These are phyloP conservation scores for Neonectria ditissima DNA, from an alignment of 2,329 filamentous ascomycete genomes.

Conservation along the genomic window DNA sequence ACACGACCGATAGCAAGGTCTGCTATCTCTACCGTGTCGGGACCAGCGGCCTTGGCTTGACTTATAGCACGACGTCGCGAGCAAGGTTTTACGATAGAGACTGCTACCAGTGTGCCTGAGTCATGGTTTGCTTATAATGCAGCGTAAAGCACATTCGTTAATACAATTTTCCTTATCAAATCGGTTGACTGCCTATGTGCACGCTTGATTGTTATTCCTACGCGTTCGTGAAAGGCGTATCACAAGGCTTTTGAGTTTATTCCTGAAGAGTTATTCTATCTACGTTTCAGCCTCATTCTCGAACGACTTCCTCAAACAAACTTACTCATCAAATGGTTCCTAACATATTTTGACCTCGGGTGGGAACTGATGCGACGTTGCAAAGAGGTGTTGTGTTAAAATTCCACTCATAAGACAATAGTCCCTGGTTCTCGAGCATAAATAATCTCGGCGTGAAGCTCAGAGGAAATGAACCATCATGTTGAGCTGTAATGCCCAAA, in stretches of 20 bases:
- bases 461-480: no score
- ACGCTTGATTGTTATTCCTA: not conserved
- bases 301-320: no score
- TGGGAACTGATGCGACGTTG: no score
- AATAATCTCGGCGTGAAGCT: no score
- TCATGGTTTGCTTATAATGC: not conserved
- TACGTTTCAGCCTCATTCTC: no score
- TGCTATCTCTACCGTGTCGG: conserved; percentile 30
- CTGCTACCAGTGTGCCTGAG: conserved; percentile 31
- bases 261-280: not conserved
- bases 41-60: conserved; percentile 24
- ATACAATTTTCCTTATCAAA: not conserved
- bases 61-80: conserved; percentile 17
- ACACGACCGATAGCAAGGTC: conserved; percentile 23
- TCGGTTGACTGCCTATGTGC: not conserved
- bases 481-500: no score
- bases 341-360: no score
- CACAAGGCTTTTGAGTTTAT: conserved; percentile 9
- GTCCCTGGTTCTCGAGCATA: no score
- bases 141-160: not conserved
- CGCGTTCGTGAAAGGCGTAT: conserved; percentile 18
- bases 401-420: no score
- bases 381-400: no score
- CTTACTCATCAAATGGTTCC: no score
- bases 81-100: conserved; percentile 33